Conservation (phyloP, 208 protist genomes). For the Wallacemonas rigidus region DNA sequence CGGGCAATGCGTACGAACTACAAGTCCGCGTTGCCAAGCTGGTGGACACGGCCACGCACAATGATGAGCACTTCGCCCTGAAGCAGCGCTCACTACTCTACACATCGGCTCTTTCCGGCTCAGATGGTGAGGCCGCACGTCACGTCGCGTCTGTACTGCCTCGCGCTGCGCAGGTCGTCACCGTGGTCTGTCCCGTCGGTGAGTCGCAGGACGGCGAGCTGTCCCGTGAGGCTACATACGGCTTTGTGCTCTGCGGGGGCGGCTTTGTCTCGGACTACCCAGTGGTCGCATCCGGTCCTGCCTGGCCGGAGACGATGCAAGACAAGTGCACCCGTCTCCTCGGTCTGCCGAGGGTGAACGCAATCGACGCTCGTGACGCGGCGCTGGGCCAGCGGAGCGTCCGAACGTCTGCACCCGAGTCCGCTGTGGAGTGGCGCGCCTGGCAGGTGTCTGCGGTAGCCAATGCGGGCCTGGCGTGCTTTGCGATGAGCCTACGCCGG, state of each 20-base stretch:
- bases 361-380: slow-evolving; percentile 17
- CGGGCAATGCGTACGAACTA: slow-evolving; percentile 43
- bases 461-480: slow-evolving; percentile 45
- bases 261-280: slow-evolving; percentile 62
- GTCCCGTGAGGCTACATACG: slow-evolving; percentile 5
- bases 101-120: slow-evolving; percentile 10
- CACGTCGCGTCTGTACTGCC: background rate
- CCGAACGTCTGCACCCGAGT: background rate
- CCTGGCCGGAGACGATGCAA: slow-evolving; percentile 27
- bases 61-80: slow-evolving; percentile 40
- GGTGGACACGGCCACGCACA: slow-evolving; percentile 23
- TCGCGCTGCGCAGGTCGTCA: slow-evolving; percentile 8
- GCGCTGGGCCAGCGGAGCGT: slow-evolving; percentile 4
- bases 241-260: slow-evolving; percentile 54
- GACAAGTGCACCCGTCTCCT: background rate
- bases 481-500: slow-evolving; percentile 49
- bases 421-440: slow-evolving; percentile 30
- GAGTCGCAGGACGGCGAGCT: background rate
- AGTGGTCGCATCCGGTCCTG: slow-evolving; percentile 38
- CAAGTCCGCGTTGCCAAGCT: slow-evolving; percentile 33
- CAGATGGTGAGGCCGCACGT: background rate
- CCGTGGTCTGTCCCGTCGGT: slow-evolving; percentile 10
- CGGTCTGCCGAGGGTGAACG: slow-evolving; percentile 1
- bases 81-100: slow-evolving; percentile 37
- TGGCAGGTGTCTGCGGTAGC: slow-evolving; percentile 55